phyloP scores from a whole-genome alignment of 2,329 filamentous ascomycete genomes.

The Arthrobotrys iridis region DNA sequence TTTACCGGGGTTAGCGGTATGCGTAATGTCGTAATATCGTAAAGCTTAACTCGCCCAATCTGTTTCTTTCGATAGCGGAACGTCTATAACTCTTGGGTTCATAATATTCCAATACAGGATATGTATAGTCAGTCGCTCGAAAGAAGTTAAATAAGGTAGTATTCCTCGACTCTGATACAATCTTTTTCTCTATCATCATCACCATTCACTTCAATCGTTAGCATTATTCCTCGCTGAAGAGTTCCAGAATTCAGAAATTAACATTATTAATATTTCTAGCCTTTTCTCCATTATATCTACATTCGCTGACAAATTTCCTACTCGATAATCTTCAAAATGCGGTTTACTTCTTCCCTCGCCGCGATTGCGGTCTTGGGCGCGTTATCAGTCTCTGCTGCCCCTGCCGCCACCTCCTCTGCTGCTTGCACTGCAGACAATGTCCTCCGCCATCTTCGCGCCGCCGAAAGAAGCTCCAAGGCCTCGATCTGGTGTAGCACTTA shows the following conservation, averaged over 20 bases:
- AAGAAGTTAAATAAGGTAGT: background rate
- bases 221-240: background rate
- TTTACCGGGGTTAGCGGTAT: background rate
- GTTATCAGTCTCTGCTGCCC: slow-evolving; percentile 15
- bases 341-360: slow-evolving; percentile 9
- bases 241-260: too few relatives aligned
- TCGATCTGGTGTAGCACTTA: slow-evolving; percentile 24
- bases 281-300: background rate
- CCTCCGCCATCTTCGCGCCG: slow-evolving; percentile 16
- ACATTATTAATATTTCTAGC: background rate
- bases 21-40: slow-evolving; percentile 1
- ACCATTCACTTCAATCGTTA: background rate
- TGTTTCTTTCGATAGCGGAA: too few relatives aligned
- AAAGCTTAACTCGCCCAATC: too few relatives aligned
- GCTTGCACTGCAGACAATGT: slow-evolving; percentile 22
- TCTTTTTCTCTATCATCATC: background rate
- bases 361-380: slow-evolving; percentile 16
- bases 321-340: slow-evolving; percentile 5
- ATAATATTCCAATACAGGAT: too few relatives aligned
- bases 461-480: background rate
- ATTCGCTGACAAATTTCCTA: background rate
- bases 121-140: too few relatives aligned
- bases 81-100: too few relatives aligned
- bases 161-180: background rate
- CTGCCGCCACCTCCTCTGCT: background rate